Evolutionary conservation across 106 monocot species (phyloP).

Genomic region (Allium cepa): DNA sequence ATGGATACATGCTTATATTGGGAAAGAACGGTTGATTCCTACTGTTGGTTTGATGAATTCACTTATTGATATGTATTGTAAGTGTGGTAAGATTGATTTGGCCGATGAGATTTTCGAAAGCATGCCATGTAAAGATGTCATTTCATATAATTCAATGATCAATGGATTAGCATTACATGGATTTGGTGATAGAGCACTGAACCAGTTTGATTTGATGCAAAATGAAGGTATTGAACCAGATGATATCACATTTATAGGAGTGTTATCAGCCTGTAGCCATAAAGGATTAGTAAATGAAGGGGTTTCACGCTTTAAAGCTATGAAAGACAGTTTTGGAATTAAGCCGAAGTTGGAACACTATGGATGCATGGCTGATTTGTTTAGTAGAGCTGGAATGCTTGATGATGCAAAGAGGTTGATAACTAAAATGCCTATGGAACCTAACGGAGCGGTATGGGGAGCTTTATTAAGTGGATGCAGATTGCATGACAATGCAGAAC

Average conservation of each 20-base stretch:
- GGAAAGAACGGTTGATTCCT: constrained; percentile 5
- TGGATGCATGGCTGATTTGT: constrained; percentile 38
- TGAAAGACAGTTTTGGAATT: constrained; percentile 16
- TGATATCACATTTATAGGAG: constrained; percentile 32
- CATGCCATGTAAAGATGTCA: constrained; percentile 26
- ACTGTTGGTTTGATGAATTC: constrained; percentile 21
- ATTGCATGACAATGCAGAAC: constrained; percentile 13
- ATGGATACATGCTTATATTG: constrained; percentile 27
- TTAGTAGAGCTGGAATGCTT: constrained; percentile 15
- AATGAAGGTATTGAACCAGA: constrained; percentile 14
- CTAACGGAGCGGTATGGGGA: constrained; percentile 29
- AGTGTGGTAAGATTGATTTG: constrained; percentile 30
- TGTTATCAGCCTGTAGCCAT: constrained; percentile 39
- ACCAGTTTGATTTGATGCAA: constrained; percentile 20
- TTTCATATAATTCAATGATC: constrained; percentile 46
- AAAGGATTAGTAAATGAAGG: constrained; percentile 35
- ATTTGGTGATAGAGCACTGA: constrained; percentile 11
- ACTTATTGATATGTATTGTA: constrained; percentile 38
- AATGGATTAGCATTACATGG: constrained; percentile 27
- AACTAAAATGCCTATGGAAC: constrained; percentile 24
- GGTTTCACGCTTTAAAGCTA: constrained; percentile 11
- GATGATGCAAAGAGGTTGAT: constrained; percentile 24
- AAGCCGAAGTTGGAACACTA: constrained; percentile 33
- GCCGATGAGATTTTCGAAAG: constrained; percentile 26
- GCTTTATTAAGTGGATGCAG: constrained; percentile 32